Conservation (phyloP, 495 filamentous ascomycete species). For the Daldinia concentrica region DNA sequence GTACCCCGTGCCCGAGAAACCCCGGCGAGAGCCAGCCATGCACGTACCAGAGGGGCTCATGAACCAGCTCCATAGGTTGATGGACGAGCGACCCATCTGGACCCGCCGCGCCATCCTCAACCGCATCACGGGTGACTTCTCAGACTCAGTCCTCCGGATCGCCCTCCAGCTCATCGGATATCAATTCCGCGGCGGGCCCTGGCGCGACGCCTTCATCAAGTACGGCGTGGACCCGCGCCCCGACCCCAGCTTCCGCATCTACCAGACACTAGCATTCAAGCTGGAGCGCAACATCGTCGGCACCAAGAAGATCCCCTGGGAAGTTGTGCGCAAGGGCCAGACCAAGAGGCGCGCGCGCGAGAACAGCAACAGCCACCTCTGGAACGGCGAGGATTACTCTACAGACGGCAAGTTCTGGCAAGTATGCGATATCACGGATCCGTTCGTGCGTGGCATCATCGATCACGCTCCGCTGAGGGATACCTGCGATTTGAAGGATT, state of each 20-base stretch:
- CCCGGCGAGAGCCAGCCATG: conserved; percentile 51
- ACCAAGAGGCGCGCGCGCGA: conserved; percentile 43
- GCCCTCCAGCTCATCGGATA: conserved; percentile 83
- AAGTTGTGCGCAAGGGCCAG: conserved; percentile 49
- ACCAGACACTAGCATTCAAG: conserved; percentile 88
- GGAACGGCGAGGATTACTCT: conserved; percentile 74
- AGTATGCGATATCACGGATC: conserved; percentile 89
- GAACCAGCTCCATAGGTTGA: conserved; percentile 63
- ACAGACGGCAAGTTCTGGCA: conserved; percentile 90
- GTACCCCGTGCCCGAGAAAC: conserved; percentile 51
- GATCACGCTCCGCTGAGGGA: conserved; percentile 55
- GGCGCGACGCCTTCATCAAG: conserved; percentile 83
- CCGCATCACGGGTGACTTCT: conserved; percentile 60
- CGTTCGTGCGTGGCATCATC: conserved; percentile 67
- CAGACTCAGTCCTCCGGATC: conserved; percentile 61
- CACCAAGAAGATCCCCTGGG: conserved; percentile 57
- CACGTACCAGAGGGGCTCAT: conserved; percentile 66
- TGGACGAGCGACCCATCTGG: conserved; percentile 83
- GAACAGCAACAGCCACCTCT: conserved; percentile 71
- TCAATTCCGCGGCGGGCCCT: conserved; percentile 88
- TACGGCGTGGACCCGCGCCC: conserved; percentile 87
- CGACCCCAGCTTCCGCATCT: conserved; percentile 76
- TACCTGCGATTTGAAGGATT: conserved; percentile 65
- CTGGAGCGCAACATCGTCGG: conserved; percentile 57
- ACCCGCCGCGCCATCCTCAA: conserved; percentile 83